Base-by-base conservation (phyloP, 164 flowering plant genomes). In the Aristolochia fimbriata region DNA sequence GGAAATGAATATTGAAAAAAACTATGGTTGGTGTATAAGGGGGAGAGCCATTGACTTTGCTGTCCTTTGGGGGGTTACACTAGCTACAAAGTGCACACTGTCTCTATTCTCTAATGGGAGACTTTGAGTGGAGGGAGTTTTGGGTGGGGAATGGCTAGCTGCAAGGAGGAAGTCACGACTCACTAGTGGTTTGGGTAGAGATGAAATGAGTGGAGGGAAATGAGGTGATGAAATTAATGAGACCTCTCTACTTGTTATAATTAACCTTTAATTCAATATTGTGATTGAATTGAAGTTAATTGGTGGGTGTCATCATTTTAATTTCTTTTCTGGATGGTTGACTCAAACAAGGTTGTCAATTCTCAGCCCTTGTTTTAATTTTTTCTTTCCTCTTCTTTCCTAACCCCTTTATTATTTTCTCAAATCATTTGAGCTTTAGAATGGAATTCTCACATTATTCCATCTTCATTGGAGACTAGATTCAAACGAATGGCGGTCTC, bases 11-110 rank as follows among this genome's bases (percentile, higher is more conserved):
- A 30, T 4, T 30, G 6, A 4, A 30, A 27, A 19, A 49, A 56
- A 30, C 56, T 56, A 16, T 56, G 59, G 59, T 56, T 56, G 59
- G 59, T 52, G 59, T 7, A n/a, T 15, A 54, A 30, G 22, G 46
- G 59, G n/a, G 46, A 56, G 59, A 15, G 15, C 17, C 21, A 25
- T 56, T 54, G 59, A 30, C 59, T n/a, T 30, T 31, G 33, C 43
- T 37, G 43, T 37, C 12, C 43, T 37, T 37, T 31, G n/a, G n/a
- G n/a, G 43, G 43, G 43, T 37, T n/a, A n/a, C n/a, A n/a, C n/a
- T n/a, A n/a, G 8, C 43, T 37, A 3, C 8, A 37, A 37, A 37
- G 43, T 37, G 9, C 7, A 37, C 9, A 37, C 9, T 6, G 11
- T 37, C 43, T 37, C 43, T 37, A 37, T 1, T 37, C 43, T 37